Percentiles rank a stretch among this genome's conserved stretches.
These are phyloP conservation scores for Coix lacrymajobi DNA, from an alignment of 176 grass and related monocot species.

Conservation along the genomic window DNA sequence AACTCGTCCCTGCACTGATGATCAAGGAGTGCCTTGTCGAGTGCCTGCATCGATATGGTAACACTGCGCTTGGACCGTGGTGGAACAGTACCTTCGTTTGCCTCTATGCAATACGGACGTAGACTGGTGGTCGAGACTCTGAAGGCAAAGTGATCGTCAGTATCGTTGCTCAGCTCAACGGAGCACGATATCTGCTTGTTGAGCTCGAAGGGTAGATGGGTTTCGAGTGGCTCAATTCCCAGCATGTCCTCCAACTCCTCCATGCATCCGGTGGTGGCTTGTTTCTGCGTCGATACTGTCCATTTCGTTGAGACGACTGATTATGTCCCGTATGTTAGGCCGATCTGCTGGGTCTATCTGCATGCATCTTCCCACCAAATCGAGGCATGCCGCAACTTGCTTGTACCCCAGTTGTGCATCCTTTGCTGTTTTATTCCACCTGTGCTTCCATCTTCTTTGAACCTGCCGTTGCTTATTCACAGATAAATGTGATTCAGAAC, in stretches of 20 bases:
- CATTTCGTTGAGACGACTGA: background rate
- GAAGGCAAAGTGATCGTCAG: background rate
- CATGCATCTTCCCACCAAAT: background rate
- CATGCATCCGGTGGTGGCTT: background rate
- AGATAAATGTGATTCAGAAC: background rate
- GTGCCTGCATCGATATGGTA: background rate
- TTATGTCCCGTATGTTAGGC: background rate
- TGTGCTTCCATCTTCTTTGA: background rate
- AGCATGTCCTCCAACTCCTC: background rate
- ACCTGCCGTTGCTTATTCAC: background rate
- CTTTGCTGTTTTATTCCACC: background rate
- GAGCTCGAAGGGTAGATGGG: background rate
- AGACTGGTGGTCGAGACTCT: background rate
- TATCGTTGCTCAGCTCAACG: background rate
- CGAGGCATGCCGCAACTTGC: background rate
- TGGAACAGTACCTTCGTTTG: background rate
- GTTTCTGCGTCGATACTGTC: rapidly evolving
- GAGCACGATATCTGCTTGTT: background rate
- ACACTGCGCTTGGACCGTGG: background rate
- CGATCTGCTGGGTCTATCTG: background rate
- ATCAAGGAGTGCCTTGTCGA: background rate
- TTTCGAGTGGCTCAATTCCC: background rate
- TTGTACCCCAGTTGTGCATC: background rate
- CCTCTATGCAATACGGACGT: background rate
- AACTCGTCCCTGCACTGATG: background rate